A percentile compares a stretch with the other conserved stretches of the same genome.
phyloP scores from a whole-genome alignment of 2,329 filamentous ascomycete genomes.

The Chaetomiaceae sp. region DNA sequence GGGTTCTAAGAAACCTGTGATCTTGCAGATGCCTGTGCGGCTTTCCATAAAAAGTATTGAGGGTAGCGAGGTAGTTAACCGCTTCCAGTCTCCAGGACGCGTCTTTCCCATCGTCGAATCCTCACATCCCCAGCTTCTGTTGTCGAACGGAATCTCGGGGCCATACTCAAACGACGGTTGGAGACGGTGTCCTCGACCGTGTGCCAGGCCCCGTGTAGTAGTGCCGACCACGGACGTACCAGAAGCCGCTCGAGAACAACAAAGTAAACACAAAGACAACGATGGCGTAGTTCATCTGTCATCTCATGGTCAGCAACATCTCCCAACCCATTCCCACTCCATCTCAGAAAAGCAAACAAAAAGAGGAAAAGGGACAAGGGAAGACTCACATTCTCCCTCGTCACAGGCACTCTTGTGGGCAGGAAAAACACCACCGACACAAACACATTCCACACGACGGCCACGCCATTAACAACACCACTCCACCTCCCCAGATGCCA shows the following conservation, averaged over 20 bases:
- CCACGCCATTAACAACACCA: constrained; percentile 38
- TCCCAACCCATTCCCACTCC: neutral
- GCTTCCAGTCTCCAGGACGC: no score
- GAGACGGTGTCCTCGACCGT: neutral
- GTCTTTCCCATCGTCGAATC: no score
- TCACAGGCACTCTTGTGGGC: constrained; percentile 43
- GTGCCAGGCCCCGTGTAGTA: constrained; percentile 21
- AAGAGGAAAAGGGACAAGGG: neutral
- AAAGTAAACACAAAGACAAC: constrained; percentile 22
- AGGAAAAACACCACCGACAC: constrained; percentile 47
- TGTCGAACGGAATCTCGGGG: no score
- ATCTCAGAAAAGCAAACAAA: no score
- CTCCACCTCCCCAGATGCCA: constrained; percentile 45
- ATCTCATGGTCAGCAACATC: neutral
- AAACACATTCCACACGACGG: constrained; percentile 46
- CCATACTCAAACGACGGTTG: neutral
- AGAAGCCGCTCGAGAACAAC: constrained; percentile 20
- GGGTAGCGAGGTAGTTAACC: no score
- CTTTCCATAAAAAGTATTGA: no score
- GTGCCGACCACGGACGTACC: constrained; percentile 22
- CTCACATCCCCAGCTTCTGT: no score
- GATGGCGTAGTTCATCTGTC: constrained; percentile 25
- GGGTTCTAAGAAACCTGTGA: no score
- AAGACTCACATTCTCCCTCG: constrained; percentile 38
- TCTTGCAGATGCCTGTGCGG: no score